Percentiles rank a stretch among this genome's conserved stretches.
phyloP scores from a whole-genome alignment of 2,329 filamentous ascomycete genomes.

The Exophiala calicioides region DNA sequence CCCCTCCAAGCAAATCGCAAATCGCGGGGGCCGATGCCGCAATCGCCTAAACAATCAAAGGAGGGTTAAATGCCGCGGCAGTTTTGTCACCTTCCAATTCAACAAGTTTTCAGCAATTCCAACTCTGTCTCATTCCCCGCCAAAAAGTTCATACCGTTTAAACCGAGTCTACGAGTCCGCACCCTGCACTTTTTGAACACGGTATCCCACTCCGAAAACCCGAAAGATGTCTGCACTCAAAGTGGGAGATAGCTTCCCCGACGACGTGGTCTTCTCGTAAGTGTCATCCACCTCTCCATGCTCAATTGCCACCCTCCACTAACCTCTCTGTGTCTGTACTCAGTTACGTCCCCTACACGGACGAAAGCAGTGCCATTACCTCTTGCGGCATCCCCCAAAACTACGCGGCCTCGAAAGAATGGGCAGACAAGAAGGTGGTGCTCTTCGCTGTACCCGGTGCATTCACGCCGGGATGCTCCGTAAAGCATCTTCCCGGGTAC shows the following conservation, averaged over 20 bases:
- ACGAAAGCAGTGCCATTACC: conserved; percentile 68
- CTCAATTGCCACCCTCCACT: conserved; percentile 5
- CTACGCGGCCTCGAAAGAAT: conserved; percentile 79
- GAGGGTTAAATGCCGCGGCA: too few species aligned
- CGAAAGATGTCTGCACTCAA: conserved; percentile 66
- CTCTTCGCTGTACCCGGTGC: conserved; percentile 71
- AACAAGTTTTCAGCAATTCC: too few species aligned
- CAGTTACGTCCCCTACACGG: conserved; percentile 75
- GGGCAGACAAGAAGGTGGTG: conserved; percentile 69
- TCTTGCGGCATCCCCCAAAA: conserved; percentile 75
- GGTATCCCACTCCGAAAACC: not conserved
- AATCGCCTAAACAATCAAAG: too few species aligned
- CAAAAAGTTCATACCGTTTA: too few species aligned
- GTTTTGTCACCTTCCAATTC: too few species aligned
- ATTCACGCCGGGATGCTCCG: conserved; percentile 86
- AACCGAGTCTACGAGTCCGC: too few species aligned
- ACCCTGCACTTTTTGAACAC: too few species aligned
- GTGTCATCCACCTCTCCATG: too few species aligned
- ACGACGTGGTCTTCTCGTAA: conserved; percentile 74
- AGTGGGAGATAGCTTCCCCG: conserved; percentile 79
- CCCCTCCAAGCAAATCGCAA: too few species aligned
- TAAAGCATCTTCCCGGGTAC: conserved; percentile 78
- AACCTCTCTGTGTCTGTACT: conserved; percentile 3
- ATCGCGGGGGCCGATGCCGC: too few species aligned
- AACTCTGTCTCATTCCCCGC: too few species aligned